Percentiles rank a stretch among this genome's conserved stretches.
Evolutionary conservation across 768 basidiomycete genomes (phyloP).

Genomic region (Mrakia blollopis): DNA sequence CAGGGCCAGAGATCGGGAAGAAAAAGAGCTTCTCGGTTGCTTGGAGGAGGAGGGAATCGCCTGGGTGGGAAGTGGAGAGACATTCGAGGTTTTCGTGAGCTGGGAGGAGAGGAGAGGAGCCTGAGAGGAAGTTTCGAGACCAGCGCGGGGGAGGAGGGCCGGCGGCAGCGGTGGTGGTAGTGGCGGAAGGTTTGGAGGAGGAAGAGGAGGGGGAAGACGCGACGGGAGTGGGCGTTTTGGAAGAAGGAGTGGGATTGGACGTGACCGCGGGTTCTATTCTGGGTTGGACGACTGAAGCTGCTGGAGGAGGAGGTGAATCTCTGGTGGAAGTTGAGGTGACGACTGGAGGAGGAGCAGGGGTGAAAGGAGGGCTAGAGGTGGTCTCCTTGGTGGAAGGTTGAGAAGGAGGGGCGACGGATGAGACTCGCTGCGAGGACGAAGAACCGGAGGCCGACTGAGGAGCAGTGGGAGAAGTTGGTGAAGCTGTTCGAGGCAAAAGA

Average conservation of each 20-base stretch:
- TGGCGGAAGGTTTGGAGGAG: neutral
- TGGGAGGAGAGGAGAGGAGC: constrained; percentile 45
- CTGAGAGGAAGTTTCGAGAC: constrained; percentile 46
- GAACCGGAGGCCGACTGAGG: no score
- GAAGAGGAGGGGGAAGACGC: neutral
- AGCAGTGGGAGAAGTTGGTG: no score
- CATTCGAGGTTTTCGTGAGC: constrained; percentile 44
- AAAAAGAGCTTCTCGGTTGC: constrained; percentile 40
- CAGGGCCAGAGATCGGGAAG: constrained; percentile 46
- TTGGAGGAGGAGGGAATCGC: constrained; percentile 43
- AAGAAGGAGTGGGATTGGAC: neutral
- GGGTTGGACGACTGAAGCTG: neutral
- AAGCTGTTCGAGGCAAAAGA: neutral
- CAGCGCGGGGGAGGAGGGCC: constrained; percentile 40
- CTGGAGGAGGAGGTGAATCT: neutral
- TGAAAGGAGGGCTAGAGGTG: no score
- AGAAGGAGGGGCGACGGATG: no score
- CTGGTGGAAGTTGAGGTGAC: neutral
- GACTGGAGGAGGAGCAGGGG: neutral
- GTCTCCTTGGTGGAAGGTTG: no score
- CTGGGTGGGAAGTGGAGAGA: constrained; percentile 39
- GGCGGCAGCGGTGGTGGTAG: no score
- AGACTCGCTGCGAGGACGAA: no score
- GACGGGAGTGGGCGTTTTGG: neutral
- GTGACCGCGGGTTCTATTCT: neutral